phyloP scores from a whole-genome alignment of 192 early-diverging fungal genomes.

The Backusella australiensis region DNA sequence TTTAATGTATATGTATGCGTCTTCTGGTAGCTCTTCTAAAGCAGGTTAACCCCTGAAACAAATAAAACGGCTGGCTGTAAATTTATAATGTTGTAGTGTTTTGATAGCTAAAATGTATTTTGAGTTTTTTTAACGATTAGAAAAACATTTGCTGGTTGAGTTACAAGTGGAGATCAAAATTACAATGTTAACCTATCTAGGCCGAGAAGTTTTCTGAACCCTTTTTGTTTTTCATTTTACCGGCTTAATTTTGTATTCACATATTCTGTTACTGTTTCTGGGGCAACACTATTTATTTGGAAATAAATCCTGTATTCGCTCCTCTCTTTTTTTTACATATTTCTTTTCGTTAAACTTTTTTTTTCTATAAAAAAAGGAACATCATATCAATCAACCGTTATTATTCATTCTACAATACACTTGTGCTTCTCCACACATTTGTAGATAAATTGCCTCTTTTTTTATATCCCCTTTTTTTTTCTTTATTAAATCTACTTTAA shows the following conservation, averaged over 20 bases:
- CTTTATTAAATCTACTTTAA: not conserved
- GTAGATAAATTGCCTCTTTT: not conserved
- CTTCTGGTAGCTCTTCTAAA: not conserved
- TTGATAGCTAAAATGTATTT: not conserved
- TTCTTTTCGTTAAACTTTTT: not conserved
- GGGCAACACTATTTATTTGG: not conserved
- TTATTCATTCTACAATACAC: not conserved
- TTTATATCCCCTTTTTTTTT: not conserved
- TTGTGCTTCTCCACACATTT: not conserved
- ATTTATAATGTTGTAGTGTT: not conserved
- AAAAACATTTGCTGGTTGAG: not conserved
- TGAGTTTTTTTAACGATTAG: not conserved
- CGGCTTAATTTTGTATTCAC: not conserved
- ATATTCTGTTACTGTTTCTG: conserved; percentile 10
- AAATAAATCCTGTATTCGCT: not conserved
- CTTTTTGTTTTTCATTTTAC: conserved; percentile 2
- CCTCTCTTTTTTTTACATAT: not conserved
- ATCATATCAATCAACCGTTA: not conserved
- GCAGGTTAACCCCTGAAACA: not conserved
- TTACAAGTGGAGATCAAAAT: conserved; percentile 7
- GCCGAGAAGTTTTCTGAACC: not conserved
- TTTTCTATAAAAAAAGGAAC: not conserved
- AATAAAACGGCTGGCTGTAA: not conserved
- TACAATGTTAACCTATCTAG: not conserved
- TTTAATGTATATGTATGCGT: not conserved